Evolutionary conservation across 495 filamentous ascomycete species (phyloP), one percentile per base, ranked within the genome.

Genomic region (Aspergillus leporis): DNA sequence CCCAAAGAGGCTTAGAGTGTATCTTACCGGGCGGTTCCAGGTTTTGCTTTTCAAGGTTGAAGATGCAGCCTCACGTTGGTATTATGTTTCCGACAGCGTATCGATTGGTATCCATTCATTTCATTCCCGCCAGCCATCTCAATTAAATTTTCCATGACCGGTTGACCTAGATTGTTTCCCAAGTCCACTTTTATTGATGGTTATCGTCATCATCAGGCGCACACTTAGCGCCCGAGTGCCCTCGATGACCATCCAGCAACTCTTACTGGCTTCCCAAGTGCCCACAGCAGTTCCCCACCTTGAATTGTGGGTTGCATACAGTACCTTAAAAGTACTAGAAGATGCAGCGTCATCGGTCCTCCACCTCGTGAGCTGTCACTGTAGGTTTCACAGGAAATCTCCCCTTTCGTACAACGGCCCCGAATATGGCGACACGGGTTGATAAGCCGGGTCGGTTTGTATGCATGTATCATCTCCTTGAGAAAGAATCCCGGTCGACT

Each of bases 311-410:
- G 34, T 14, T 38, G 10, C 34, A 38, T n/a, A n/a, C n/a, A n/a
- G n/a, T 38, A 38, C 34, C 34, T 38, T 38, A 32, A 32, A 32
- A 38, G 7, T 12, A 38, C 4, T 14, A 7, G 34, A 38, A 8
- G 13, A 38, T 8, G 13, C 34, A 14, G 34, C 34, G 34, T 10
- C 7, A 38, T 38, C 30, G 30, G 34, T 22, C 51, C 34, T 53
- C 34, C 31, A 52, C 28, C 19, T 12, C 31, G 18, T 52, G 50
- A 18, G 51, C 51, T 53, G 51, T 53, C 51, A 40, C 51, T 53
- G 32, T 40, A 53, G 51, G 32, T 41, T 41, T 51, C 38, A 41
- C 38, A 41, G 38, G 4, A 45, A 45, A 45, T 38, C 34, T 14
- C 7, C 7, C 13, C 4, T 3, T 38, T 12, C 34, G 5, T 12